Evolutionary conservation across 2,329 filamentous ascomycete species (phyloP).

Genomic region (Beauveria brongniartii): DNA sequence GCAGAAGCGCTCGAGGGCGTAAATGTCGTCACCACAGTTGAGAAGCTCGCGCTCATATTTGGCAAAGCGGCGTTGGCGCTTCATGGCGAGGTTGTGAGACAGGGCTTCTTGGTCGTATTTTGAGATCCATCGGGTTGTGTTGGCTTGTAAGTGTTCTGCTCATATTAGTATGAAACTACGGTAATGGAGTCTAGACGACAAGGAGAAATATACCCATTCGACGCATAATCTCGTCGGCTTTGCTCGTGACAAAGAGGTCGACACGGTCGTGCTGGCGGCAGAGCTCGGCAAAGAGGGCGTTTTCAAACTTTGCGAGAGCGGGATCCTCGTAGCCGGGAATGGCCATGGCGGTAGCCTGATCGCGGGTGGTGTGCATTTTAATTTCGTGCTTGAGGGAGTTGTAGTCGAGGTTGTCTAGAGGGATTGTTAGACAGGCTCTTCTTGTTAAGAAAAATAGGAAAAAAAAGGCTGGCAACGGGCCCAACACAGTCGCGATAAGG

Average conservation of each 20-base stretch:
- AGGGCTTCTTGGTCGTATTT: constrained; percentile 29
- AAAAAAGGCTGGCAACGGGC: no score
- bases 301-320: constrained; percentile 56
- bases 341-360: constrained; percentile 60
- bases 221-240: constrained; percentile 67
- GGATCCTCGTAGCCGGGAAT: constrained; percentile 64
- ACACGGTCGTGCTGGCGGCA: constrained; percentile 68
- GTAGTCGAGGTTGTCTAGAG: constrained; percentile 76
- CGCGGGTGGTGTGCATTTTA: constrained; percentile 67
- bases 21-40: constrained; percentile 62
- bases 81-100: constrained; percentile 26
- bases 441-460: no score
- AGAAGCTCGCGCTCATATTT: constrained; percentile 46
- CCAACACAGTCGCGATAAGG: not conserved
- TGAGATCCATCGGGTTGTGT: constrained; percentile 38
- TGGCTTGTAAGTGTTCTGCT: constrained; percentile 40
- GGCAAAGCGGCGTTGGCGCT: constrained; percentile 42
- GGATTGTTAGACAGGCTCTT: not conserved
- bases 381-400: constrained; percentile 80
- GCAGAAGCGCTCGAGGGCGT: constrained; percentile 62
- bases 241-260: constrained; percentile 70
- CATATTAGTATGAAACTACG: not conserved
- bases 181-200: no score
- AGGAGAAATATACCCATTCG: constrained; percentile 46
- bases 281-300: constrained; percentile 64